A percentile compares a stretch with the other conserved stretches of the same genome.
Conservation (phyloP, 2,329 filamentous ascomycete species). For the Penicillium sp. region DNA sequence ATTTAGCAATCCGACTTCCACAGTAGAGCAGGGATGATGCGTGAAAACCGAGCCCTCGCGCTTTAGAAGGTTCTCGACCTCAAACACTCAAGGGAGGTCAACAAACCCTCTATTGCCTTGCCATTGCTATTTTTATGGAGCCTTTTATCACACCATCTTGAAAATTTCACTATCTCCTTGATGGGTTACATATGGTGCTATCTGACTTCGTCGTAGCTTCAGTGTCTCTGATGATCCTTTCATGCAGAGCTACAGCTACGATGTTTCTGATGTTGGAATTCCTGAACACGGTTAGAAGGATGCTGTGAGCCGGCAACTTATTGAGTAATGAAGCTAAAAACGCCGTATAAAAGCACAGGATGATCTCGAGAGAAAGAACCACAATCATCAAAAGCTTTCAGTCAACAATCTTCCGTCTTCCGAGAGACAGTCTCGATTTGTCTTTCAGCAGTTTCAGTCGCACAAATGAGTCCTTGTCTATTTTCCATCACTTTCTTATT, state of each 20-base stretch:
- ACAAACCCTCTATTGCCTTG: not conserved
- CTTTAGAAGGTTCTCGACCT: not conserved
- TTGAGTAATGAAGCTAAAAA: not conserved
- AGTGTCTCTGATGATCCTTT: not conserved
- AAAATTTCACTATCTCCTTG: not conserved
- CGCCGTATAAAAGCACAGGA: not conserved
- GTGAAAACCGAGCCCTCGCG: not conserved
- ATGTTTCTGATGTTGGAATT: not conserved
- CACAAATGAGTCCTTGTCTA: not conserved
- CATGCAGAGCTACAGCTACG: constrained; percentile 5
- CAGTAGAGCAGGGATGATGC: not conserved
- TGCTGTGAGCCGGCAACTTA: not conserved
- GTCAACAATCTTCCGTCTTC: too few relatives aligned
- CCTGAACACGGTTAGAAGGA: not conserved
- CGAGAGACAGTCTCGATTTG: too few relatives aligned
- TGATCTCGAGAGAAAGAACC: not conserved
- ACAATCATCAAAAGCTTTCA: too few relatives aligned
- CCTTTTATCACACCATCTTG: not conserved
- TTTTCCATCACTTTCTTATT: not conserved
- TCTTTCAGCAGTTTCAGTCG: too few relatives aligned
- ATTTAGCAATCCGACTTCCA: constrained; percentile 2
- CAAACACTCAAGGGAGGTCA: not conserved
- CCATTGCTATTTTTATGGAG: not conserved
- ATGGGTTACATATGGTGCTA: constrained; percentile 7
- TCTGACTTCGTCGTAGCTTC: not conserved